Base-by-base conservation (phyloP, 371 early-diverging fungal species). In the Modicella reniformis region DNA sequence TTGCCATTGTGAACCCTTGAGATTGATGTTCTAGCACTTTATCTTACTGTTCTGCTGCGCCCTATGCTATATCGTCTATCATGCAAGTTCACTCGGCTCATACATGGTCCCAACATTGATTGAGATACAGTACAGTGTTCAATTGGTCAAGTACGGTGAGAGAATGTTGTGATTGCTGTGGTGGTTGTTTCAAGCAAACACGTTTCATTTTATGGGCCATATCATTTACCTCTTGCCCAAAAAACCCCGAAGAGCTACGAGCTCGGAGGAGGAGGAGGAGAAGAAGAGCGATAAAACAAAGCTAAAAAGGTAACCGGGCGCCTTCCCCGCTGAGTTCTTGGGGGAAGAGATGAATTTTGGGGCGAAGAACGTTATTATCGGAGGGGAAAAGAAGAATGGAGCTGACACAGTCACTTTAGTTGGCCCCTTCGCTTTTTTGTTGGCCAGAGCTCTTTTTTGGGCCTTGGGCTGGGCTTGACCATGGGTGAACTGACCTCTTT, bases 341-440 rank as follows among this genome's bases (percentile, higher is more conserved):
- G 44, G 44, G 44, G 19, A 44, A 44, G 44, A 12, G n/a, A 44
- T 44, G 44, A 44, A 44, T 44, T 44, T 44, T 44, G 44, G 44
- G 44, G 44, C 44, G 44, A 44, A 44, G 44, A 44, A 44, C 44
- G 44, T 44, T 44, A 17, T 44, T 12, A 44, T 44, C 44, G 9
- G 44, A 44, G 44, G 44, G 17, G 44, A 17, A 3, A 44, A 44
- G n/a, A n/a, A n/a, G n/a, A n/a, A n/a, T n/a, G n/a, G n/a, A n/a
- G n/a, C n/a, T n/a, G n/a, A n/a, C n/a, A n/a, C n/a, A 44, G 44
- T 44, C 19, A 44, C 44, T 44, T 44, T 44, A 19, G 44, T 44
- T 44, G 44, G 44, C 44, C 44, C 44, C 44, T 44, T 44, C 44
- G 44, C 44, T 44, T 44, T 37, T 37, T 44, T 44, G 44, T 44